Base-by-base conservation (phyloP, 1,284 basidiomycete genomes). In the Ceratobasidium sp. region DNA sequence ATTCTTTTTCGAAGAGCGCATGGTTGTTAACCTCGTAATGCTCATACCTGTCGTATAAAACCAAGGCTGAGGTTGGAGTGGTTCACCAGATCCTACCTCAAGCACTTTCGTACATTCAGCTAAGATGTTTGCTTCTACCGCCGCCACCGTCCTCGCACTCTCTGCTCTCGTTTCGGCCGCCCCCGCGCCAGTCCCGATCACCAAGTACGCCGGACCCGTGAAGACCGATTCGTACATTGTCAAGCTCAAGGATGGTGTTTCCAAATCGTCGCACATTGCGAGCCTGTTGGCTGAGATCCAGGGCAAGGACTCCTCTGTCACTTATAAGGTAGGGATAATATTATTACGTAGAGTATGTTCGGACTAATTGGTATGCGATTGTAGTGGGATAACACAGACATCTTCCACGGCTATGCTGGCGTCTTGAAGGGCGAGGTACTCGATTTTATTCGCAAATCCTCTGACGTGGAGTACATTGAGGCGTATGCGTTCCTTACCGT, bases 321-420 rank as follows among this genome's bases (percentile, higher is more conserved):
- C 69, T 33, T 72, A 72, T 57, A 36, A 72, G 47, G 69, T 62
- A 14, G 8, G 63, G 41, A 59, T 6, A 3, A 31, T 27, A 33
- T 44, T 36, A 11, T 71, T 22, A 47, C 15, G 29, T 15, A 11
- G 29, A 11, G 45, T 14, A 19, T 27, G 9, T 51, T 50, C 17
- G 5, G 15, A 33, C 17, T 62, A 22, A 45, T 57, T 17, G 45
- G 1, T 33, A 36, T n/a, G 27, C 53, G 47, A 6, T 24, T 71
- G 9, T 45, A 77, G 64, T 75, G 66, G 45, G 64, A 64, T 22
- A 62, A 44, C 29, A 57, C 50, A 19, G 33, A 47, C 33, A 63
- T 78, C 69, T 60, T 76, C 45, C 59, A 78, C 44, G 77, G 74
- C 14, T 78, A 76, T 36, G 74, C 77, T 45, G 77, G 77, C 57